Percentiles rank a stretch among this genome's conserved stretches.
phyloP scores from a whole-genome alignment of 208 protist species.

The Crithidia bombi region DNA sequence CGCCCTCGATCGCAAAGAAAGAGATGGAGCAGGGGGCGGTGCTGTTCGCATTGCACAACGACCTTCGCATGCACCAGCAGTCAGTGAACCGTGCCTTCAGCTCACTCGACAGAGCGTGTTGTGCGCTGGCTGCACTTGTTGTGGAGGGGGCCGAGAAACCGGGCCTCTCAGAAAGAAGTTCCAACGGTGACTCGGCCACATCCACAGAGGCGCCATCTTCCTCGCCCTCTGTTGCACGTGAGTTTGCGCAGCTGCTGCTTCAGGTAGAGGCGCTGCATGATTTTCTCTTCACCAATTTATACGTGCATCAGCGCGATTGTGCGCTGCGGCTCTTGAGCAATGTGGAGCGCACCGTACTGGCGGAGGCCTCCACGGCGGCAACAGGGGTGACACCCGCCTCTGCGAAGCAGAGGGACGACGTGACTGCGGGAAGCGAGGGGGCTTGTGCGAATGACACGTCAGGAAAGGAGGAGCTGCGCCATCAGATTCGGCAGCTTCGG shows the following conservation, averaged over 20 bases:
- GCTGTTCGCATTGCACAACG: constrained; percentile 23
- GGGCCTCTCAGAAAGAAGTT: no score
- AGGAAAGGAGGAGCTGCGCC: constrained; percentile 13
- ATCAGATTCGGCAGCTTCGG: constrained; percentile 14
- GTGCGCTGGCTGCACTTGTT: constrained; percentile 10
- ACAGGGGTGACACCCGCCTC: neutral
- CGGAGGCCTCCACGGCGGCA: no score
- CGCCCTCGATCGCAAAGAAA: neutral
- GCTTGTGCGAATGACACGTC: neutral
- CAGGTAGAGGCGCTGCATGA: constrained; percentile 26
- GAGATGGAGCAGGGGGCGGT: neutral
- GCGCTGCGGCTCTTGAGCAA: constrained; percentile 21
- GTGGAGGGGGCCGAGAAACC: no score
- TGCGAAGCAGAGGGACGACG: neutral
- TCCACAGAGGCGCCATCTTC: neutral
- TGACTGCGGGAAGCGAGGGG: neutral
- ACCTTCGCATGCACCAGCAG: constrained; percentile 22
- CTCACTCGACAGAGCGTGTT: constrained; percentile 23
- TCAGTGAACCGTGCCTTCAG: constrained; percentile 28
- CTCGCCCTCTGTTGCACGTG: neutral
- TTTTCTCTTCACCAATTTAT: constrained; percentile 37
- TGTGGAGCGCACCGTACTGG: constrained; percentile 24
- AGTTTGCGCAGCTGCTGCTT: constrained; percentile 26
- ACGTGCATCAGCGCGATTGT: constrained; percentile 34
- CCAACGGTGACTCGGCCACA: no score